Conservation (phyloP, 2,329 filamentous ascomycete genomes). For the Blumeria graminis region DNA sequence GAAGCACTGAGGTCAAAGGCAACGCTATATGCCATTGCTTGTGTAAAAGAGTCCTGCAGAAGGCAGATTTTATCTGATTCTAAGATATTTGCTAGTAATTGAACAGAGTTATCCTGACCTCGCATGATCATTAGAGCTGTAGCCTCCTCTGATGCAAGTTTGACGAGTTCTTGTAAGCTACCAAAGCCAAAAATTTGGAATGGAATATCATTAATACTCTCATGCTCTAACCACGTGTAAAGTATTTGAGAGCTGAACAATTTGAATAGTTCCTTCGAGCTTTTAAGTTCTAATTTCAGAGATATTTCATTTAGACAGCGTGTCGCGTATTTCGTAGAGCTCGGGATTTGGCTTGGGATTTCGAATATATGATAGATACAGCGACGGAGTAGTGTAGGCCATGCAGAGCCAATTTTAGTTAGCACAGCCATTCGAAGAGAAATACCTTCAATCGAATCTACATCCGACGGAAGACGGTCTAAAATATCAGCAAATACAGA, state of each 20-base stretch:
- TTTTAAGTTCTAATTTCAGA: conserved; percentile 34
- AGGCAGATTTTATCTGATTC: conserved; percentile 29
- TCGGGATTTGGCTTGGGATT: conserved; percentile 47
- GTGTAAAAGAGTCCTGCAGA: conserved; percentile 46
- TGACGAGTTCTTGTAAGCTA: conserved; percentile 41
- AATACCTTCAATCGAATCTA: conserved; percentile 55
- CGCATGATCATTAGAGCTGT: conserved; percentile 67
- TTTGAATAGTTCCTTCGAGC: conserved; percentile 47
- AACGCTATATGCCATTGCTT: conserved; percentile 61
- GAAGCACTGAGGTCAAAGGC: conserved; percentile 39
- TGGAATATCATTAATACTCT: conserved; percentile 47
- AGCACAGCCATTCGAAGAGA: conserved; percentile 59
- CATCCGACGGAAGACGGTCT: conserved; percentile 50
- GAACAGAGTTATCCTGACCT: conserved; percentile 37
- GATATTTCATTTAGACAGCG: conserved; percentile 47
- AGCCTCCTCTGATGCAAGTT: conserved; percentile 50
- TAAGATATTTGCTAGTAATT: conserved; percentile 34
- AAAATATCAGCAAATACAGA: conserved; percentile 66
- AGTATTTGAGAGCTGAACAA: conserved; percentile 76
- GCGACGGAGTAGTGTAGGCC: conserved; percentile 66
- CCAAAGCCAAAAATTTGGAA: conserved; percentile 65
- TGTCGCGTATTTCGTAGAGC: conserved; percentile 44
- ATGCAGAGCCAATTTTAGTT: conserved; percentile 51
- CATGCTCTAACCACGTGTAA: conserved; percentile 64
- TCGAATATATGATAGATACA: conserved; percentile 92